Base-by-base conservation (phyloP, 441 rosid species). In the Breynia disticha region DNA sequence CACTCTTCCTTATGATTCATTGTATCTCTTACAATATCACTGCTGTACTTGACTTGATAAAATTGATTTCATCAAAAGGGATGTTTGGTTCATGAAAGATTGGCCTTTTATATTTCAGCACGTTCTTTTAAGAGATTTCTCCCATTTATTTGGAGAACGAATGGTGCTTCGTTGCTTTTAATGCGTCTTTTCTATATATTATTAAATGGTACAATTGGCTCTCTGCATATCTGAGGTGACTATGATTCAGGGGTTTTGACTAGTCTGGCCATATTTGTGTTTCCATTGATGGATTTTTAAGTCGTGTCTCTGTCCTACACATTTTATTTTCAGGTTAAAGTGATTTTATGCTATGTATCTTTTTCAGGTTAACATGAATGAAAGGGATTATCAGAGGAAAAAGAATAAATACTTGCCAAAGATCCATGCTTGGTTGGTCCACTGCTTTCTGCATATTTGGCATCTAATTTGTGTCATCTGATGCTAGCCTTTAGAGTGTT, bases 371-470 rank as follows among this genome's bases (percentile, higher is more conserved):
- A 94, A 87, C 79, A 79, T 90, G 99, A 87, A 87, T 48, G 96
- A 94, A 70, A 87, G 59, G 69, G 97, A 94, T 74, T 94, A 90
- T 67, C 96, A 89, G 68, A 89, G 99, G 68, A 93, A 93, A 71
- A 89, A 89, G 81, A 93, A 93, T 75, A 93, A 89, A 72, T 89
- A 83, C 68, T 80, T 89, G 77, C 96, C 97, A 13, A 94, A 94
- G 85, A 94, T 90, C 76, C 96, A 94, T 70, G 90, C 99, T 57
- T 94, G 99, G 99, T 94, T 74, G 59, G 67, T 51, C 47, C 18
- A 17, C 12, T 43, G 11, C 41, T 20, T 45, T 55, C 20, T 8
- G 7, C 55, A 20, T 8, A 7, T 46, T 48, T 48, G n/a, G n/a
- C n/a, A n/a, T n/a, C n/a, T n/a, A n/a, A n/a, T n/a, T n/a, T n/a